Percentiles rank a stretch among this genome's conserved stretches.
phyloP scores from a whole-genome alignment of 164 flowering plant genomes.

The Liriodendron chinense region DNA sequence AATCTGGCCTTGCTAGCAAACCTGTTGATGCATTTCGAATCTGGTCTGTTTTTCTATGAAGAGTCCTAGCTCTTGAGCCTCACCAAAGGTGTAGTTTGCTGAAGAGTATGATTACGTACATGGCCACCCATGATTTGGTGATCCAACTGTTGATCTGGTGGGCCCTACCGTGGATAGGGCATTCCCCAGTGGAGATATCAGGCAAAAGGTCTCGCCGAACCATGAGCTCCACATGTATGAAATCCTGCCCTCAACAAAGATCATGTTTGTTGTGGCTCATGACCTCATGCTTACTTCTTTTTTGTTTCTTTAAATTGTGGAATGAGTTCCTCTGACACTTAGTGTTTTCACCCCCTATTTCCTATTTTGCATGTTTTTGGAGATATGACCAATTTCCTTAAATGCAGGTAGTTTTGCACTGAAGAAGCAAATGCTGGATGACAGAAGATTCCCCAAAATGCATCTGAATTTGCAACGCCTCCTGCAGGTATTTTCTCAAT shows the following conservation, averaged over 20 bases:
- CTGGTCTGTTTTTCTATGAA: too few relatives aligned
- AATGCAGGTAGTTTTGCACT: constrained; percentile 76
- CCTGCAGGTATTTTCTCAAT: constrained; percentile 61
- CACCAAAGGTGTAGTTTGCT: too few relatives aligned
- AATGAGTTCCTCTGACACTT: too few relatives aligned
- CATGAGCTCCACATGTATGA: too few relatives aligned
- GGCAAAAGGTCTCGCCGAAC: too few relatives aligned
- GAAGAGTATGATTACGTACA: too few relatives aligned
- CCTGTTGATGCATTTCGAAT: too few relatives aligned
- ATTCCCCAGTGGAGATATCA: too few relatives aligned
- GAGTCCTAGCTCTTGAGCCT: too few relatives aligned
- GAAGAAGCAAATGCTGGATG: constrained; percentile 93
- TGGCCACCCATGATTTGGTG: too few relatives aligned
- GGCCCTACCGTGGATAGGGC: too few relatives aligned
- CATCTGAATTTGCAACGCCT: constrained; percentile 91
- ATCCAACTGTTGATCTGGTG: too few relatives aligned
- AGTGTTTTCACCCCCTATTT: not conserved
- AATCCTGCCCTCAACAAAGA: not conserved
- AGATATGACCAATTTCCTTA: not conserved
- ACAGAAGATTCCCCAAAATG: constrained; percentile 91
- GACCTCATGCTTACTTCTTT: not conserved
- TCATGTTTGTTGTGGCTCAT: not conserved
- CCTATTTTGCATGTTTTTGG: not conserved
- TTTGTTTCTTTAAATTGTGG: not conserved
- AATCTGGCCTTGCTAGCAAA: not conserved